phyloP scores from a whole-genome alignment of 2,329 filamentous ascomycete species.

The Fusarium nodosum region DNA sequence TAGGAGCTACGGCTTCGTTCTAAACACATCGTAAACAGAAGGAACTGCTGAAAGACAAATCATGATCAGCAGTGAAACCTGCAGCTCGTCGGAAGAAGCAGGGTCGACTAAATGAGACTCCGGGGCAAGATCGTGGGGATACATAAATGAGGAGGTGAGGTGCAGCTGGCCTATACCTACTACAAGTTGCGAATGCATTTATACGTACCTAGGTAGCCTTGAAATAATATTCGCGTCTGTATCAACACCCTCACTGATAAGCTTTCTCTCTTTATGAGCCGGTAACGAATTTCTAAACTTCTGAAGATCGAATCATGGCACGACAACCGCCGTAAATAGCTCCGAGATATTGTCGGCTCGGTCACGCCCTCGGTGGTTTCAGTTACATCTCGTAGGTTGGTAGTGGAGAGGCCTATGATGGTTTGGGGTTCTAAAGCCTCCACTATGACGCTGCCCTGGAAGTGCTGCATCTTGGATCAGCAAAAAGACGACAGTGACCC shows the following conservation, averaged over 20 bases:
- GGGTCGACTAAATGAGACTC: constrained; percentile 23
- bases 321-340: constrained; percentile 25
- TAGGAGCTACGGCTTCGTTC: too few relatives aligned
- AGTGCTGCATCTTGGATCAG: constrained; percentile 24
- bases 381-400: constrained; percentile 22
- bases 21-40: neutral
- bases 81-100: constrained; percentile 45
- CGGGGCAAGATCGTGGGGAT: constrained; percentile 23
- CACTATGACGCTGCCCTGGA: constrained; percentile 40
- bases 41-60: constrained; percentile 5
- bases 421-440: constrained; percentile 27
- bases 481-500: constrained; percentile 13
- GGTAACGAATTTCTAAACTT: neutral
- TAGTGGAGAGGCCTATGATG: constrained; percentile 28
- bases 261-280: neutral
- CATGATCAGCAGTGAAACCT: constrained; percentile 43
- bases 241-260: neutral
- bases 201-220: neutral
- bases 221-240: neutral
- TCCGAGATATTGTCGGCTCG: constrained; percentile 39
- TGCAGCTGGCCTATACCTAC: neutral
- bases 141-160: neutral
- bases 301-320: constrained; percentile 21
- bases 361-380: constrained; percentile 40
- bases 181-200: neutral